Evolutionary conservation across 2,329 filamentous ascomycete genomes (phyloP).

Genomic region (Gnomoniopsis smithogilvyi): DNA sequence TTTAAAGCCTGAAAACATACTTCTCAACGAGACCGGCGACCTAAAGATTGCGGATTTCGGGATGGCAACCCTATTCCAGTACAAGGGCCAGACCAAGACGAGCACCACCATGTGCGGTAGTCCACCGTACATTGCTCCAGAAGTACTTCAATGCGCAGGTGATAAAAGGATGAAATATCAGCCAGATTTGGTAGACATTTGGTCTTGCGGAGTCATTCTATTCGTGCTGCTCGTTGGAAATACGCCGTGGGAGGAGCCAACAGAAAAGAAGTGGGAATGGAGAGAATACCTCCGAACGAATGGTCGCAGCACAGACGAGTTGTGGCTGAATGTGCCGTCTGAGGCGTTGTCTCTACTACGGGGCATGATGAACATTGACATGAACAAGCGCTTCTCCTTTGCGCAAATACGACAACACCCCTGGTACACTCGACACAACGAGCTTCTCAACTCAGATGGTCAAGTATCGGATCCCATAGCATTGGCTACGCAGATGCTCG

Average conservation of each 20-base stretch:
- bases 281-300: slow-evolving; percentile 78
- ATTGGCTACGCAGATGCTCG: slow-evolving; percentile 93
- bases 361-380: slow-evolving; percentile 87
- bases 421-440: slow-evolving; percentile 87
- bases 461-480: slow-evolving; percentile 73
- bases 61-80: slow-evolving; percentile 88
- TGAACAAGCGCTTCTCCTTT: slow-evolving; percentile 75
- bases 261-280: slow-evolving; percentile 82
- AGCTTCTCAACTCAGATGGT: slow-evolving; percentile 70
- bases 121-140: slow-evolving; percentile 94
- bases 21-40: slow-evolving; percentile 79
- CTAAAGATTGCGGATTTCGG: slow-evolving; percentile 97
- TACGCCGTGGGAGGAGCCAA: slow-evolving; percentile 96
- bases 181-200: slow-evolving; percentile 84
- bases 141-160: slow-evolving; percentile 63
- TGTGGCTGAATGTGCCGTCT: slow-evolving; percentile 77
- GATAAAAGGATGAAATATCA: slow-evolving; percentile 60
- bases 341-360: slow-evolving; percentile 78
- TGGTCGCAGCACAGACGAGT: slow-evolving; percentile 77
- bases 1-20: slow-evolving; percentile 92
- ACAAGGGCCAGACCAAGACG: slow-evolving; percentile 77
- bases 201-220: slow-evolving; percentile 97
- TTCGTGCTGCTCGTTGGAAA: slow-evolving; percentile 95
- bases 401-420: slow-evolving; percentile 85
- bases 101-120: slow-evolving; percentile 92